These are phyloP conservation scores for Cadophora luteo-olivacea DNA, from an alignment of 2,329 filamentous ascomycete genomes.

Conservation along the genomic window DNA sequence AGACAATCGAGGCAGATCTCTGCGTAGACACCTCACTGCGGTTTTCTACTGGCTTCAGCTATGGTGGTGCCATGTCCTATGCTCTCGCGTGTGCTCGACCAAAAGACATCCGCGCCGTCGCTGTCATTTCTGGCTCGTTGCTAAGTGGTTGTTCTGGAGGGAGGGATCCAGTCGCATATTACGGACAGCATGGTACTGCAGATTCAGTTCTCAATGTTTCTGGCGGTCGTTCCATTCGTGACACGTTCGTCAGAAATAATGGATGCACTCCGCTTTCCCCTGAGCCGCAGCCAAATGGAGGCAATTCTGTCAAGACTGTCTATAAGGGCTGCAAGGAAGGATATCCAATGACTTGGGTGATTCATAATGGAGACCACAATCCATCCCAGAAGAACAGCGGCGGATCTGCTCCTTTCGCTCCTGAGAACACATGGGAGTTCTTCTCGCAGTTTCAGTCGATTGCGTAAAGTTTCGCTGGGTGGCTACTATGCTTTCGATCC, in stretches of 20 bases:
- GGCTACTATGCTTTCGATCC: too few species aligned
- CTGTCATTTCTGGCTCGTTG: constrained; percentile 40
- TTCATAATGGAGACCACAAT: constrained; percentile 44
- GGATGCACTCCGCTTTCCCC: constrained; percentile 41
- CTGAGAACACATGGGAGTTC: constrained; percentile 45
- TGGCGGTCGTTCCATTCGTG: constrained; percentile 45
- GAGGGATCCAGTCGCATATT: constrained; percentile 45
- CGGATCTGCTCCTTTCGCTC: constrained; percentile 33
- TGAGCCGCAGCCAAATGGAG: constrained; percentile 33
- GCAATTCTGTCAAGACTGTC: constrained; percentile 28
- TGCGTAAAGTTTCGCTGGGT: too few species aligned
- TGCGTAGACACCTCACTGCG: constrained; percentile 45
- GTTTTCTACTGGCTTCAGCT: constrained; percentile 47
- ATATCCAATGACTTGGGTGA: constrained; percentile 46
- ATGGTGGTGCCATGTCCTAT: constrained; percentile 47
- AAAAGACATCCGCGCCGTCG: constrained; percentile 46
- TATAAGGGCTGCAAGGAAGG: constrained; percentile 43
- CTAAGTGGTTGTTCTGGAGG: constrained; percentile 43
- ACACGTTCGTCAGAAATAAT: constrained; percentile 49
- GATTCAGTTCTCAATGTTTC: constrained; percentile 47
- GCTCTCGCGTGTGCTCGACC: constrained; percentile 46
- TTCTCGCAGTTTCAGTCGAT: constrained; percentile 39
- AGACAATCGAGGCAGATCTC: constrained; percentile 43
- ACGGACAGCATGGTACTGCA: constrained; percentile 46
- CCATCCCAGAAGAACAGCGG: constrained; percentile 35